These are phyloP conservation scores for Colletotrichum salicis DNA, from an alignment of 2,329 filamentous ascomycete genomes.

Conservation along the genomic window DNA sequence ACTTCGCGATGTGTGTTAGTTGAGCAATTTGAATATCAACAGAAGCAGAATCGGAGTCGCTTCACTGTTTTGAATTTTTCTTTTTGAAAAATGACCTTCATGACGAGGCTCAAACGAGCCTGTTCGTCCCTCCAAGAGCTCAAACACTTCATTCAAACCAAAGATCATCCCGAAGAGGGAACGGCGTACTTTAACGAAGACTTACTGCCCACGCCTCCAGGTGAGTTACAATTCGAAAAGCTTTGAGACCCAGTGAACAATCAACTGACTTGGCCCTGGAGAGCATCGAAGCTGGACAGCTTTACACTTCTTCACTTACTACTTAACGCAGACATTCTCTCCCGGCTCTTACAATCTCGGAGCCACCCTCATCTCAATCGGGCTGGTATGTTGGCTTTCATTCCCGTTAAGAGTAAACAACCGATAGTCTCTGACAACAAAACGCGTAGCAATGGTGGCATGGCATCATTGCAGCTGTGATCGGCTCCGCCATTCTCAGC, in stretches of 20 bases:
- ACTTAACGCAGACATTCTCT: slow-evolving; percentile 46
- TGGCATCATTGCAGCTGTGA: slow-evolving; percentile 44
- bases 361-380: slow-evolving; percentile 43
- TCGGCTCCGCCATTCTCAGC: slow-evolving; percentile 45
- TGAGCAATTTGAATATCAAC: neutral
- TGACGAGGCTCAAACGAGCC: slow-evolving; percentile 13
- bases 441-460: slow-evolving; percentile 42
- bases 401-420: too few species aligned
- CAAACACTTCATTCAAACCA: slow-evolving; percentile 30
- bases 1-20: neutral
- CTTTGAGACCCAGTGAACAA: neutral
- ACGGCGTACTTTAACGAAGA: slow-evolving; percentile 40
- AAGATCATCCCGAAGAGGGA: slow-evolving; percentile 20
- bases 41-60: neutral
- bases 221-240: neutral
- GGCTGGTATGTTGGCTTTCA: slow-evolving; percentile 36
- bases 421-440: neutral
- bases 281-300: slow-evolving; percentile 39
- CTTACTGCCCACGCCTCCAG: slow-evolving; percentile 39
- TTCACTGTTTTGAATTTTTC: too few species aligned
- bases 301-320: slow-evolving; percentile 46
- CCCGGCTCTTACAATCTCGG: slow-evolving; percentile 47
- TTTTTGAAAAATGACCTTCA: neutral
- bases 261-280: neutral
- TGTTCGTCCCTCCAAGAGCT: slow-evolving; percentile 35